Conservation (phyloP, 441 rosid genomes). For the Geranium incanum region DNA sequence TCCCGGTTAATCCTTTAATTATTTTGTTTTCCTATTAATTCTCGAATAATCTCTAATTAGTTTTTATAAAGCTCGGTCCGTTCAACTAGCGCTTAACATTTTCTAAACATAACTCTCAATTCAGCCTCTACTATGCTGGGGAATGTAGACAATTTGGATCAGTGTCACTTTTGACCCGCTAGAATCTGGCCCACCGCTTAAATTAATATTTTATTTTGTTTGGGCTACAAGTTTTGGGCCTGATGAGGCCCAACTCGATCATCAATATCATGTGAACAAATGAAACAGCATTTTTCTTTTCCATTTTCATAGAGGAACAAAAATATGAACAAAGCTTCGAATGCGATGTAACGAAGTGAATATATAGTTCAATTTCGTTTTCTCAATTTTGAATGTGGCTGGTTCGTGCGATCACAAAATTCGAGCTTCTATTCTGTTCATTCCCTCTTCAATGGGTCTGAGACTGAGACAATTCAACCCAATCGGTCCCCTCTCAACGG, state of each 20-base stretch:
- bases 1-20: too few species aligned
- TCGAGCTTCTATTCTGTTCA: not conserved
- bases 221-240: not conserved
- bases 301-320: not conserved
- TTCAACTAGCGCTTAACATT: too few species aligned
- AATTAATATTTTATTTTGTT: too few species aligned
- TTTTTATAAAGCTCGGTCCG: too few species aligned
- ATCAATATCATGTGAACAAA: not conserved
- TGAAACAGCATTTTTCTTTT: not conserved
- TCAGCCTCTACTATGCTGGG: too few species aligned
- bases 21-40: too few species aligned
- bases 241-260: not conserved
- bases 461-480: not conserved
- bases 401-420: too few species aligned
- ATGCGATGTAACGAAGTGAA: too few species aligned
- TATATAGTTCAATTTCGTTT: too few species aligned
- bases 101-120: too few species aligned
- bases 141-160: not conserved
- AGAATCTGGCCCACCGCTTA: not conserved
- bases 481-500: constrained; percentile 3
- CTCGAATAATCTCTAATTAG: too few species aligned
- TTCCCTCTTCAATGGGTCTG: not conserved
- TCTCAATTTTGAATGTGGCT: too few species aligned
- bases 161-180: not conserved
- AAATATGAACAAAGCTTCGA: not conserved